Percentiles rank a stretch among this genome's conserved stretches.
phyloP scores from a whole-genome alignment of 805 yeast species.

The Alloascoidea africana region DNA sequence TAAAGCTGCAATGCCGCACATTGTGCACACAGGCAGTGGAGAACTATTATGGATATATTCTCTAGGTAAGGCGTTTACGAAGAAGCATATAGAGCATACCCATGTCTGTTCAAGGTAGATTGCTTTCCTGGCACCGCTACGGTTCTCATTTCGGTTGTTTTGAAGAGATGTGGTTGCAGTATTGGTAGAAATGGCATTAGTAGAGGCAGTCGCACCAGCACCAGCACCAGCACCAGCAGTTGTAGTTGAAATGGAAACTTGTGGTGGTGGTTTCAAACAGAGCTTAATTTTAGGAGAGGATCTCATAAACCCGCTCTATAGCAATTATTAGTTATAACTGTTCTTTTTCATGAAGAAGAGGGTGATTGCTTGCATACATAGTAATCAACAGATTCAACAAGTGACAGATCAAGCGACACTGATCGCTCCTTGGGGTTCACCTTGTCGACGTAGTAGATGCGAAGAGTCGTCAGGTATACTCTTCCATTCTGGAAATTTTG shows the following conservation, averaged over 20 bases:
- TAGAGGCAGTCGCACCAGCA: too few species aligned
- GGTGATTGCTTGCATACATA: constrained; percentile 12
- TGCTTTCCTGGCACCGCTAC: constrained; percentile 4
- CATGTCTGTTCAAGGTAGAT: constrained; percentile 27
- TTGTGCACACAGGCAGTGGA: constrained; percentile 31
- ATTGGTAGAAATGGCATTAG: constrained; percentile 1
- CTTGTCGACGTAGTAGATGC: constrained; percentile 64
- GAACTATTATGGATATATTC: constrained; percentile 15
- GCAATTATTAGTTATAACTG: constrained; percentile 15
- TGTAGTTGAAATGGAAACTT: too few species aligned
- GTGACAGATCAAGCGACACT: constrained; percentile 28
- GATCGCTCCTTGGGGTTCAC: constrained; percentile 24
- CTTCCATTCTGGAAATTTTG: constrained; percentile 57
- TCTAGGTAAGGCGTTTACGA: constrained; percentile 31
- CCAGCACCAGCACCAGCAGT: too few species aligned
- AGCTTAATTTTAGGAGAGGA: constrained; percentile 67
- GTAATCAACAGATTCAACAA: constrained; percentile 24
- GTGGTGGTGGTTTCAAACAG: constrained; percentile 17
- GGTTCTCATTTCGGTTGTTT: constrained; percentile 1
- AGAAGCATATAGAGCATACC: constrained; percentile 88
- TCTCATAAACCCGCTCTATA: constrained; percentile 38
- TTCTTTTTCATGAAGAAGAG: not conserved
- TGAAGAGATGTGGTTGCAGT: constrained; percentile 3
- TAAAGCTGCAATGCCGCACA: constrained; percentile 37
- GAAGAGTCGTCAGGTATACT: constrained; percentile 54